Conservation (phyloP, 441 rosid species). For the Jatropha podagrica region DNA sequence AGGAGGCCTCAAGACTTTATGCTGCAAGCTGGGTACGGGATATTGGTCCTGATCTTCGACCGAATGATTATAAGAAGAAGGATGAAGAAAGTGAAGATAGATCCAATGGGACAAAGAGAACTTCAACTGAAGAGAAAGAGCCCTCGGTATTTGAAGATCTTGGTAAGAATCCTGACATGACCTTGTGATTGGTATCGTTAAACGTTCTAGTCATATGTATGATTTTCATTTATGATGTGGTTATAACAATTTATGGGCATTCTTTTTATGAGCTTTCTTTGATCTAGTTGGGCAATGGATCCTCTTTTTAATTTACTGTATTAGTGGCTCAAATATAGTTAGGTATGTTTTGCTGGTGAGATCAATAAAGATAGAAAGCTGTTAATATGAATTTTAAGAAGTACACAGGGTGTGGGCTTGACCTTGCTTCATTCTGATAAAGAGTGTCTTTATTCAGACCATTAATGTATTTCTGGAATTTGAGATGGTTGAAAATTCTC, state of each 20-base stretch:
- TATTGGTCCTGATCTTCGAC: constrained; percentile 91
- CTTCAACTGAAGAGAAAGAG: constrained; percentile 41
- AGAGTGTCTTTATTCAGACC: not conserved
- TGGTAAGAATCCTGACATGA: constrained; percentile 38
- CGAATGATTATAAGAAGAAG: constrained; percentile 64
- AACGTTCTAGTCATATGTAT: not conserved
- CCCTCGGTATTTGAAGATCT: constrained; percentile 85
- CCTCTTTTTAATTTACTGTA: not conserved
- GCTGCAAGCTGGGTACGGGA: constrained; percentile 87
- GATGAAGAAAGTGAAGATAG: constrained; percentile 34
- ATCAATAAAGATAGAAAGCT: not conserved
- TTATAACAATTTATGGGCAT: not conserved
- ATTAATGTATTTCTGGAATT: not conserved
- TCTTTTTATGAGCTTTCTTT: not conserved
- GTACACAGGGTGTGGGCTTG: not conserved
- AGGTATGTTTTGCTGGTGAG: not conserved
- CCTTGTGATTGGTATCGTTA: not conserved
- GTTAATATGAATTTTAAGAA: not conserved
- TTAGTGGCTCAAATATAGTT: too few relatives aligned
- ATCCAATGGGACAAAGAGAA: constrained; percentile 12
- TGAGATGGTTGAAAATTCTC: not conserved
- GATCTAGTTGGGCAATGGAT: not conserved
- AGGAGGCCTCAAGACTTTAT: constrained; percentile 88
- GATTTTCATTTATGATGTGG: not conserved
- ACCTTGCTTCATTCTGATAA: not conserved